Evolutionary conservation across 2,329 filamentous ascomycete species (phyloP), one percentile per base, ranked within the genome.

Genomic region (Microdochium trichocladiopsis): DNA sequence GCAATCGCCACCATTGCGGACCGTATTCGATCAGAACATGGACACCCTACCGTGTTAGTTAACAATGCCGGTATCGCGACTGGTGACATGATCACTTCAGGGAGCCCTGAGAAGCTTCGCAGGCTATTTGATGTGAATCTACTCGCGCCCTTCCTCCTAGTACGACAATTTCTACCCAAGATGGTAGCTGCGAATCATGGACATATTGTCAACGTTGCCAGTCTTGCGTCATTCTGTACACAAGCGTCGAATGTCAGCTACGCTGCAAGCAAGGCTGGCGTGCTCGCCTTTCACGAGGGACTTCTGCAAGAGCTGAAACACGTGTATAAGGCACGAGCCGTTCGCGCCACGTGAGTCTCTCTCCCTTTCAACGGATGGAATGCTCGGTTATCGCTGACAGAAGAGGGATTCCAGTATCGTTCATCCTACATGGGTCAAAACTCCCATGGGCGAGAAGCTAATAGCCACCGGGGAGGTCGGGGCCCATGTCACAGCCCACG

Each of bases 251-350:
- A 33, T 33, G 28, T 33, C 28, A 9, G 14, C 8, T 33, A 33
- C 14, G 28, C 28, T 33, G 28, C 28, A 33, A 33, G 28, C 28
- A 33, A 33, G 28, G 28, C 88, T 69, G 87, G 88, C 71, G 28
- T 33, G 28, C 28, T 33, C 28, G 28, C 28, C 28, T 33, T 33
- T 14, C 28, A 33, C 28, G 28, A 33, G 28, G 28, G 28, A 33
- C 8, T 33, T 33, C 28, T 33, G 28, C 28, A 33, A 33, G 28
- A 33, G 8, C 28, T 33, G 28, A 33, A 33, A 33, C 28, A 33
- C 28, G 28, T 33, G 28, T 33, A 33, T 14, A 33, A 14, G 28
- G 28, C 28, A 33, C 28, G 8, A 33, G 28, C 28, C 28, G 28
- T 33, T 33, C 28, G 28, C 28, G 28, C 28, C 28, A 33, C 28